A percentile compares a stretch with the other conserved stretches of the same genome.
phyloP scores from a whole-genome alignment of 257 asterid species.

The Solanum dulcamara region DNA sequence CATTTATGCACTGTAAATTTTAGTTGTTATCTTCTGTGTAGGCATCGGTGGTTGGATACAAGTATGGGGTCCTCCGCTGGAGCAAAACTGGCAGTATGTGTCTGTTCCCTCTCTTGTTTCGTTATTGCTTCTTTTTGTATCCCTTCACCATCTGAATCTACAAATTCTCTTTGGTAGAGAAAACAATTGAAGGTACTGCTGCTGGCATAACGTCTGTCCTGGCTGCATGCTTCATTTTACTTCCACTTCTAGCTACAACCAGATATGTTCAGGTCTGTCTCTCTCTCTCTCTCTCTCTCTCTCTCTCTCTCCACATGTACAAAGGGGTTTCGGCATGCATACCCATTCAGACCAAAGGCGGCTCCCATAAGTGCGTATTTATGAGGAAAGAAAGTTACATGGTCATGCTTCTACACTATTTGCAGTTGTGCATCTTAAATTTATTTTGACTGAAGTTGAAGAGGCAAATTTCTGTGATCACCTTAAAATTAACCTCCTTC shows the following conservation, averaged over 20 bases:
- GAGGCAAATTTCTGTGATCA: background rate
- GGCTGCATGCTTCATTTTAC: conserved; percentile 72
- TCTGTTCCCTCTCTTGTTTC: background rate
- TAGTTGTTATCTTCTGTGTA: conserved; percentile 10
- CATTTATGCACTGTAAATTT: background rate
- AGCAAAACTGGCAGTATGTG: conserved; percentile 80
- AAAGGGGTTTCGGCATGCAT: background rate
- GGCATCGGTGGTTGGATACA: conserved; percentile 99
- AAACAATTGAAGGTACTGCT: conserved; percentile 97
- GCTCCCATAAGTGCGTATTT: background rate
- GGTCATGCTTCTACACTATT: background rate
- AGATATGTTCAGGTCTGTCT: conserved; percentile 79
- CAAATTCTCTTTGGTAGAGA: conserved; percentile 35
- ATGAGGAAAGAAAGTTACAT: background rate
- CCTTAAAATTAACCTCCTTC: background rate
- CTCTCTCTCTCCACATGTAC: background rate
- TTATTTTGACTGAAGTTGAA: background rate
- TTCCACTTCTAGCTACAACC: conserved; percentile 78
- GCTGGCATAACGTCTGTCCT: conserved; percentile 97
- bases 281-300: conserved; percentile 21
- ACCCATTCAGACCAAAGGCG: background rate
- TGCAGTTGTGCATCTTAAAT: background rate
- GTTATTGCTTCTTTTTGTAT: background rate
- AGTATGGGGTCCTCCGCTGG: conserved; percentile 97
- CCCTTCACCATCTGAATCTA: background rate